phyloP scores from a whole-genome alignment of 139 green algal species.

The Astrephomene gubernaculifera region DNA sequence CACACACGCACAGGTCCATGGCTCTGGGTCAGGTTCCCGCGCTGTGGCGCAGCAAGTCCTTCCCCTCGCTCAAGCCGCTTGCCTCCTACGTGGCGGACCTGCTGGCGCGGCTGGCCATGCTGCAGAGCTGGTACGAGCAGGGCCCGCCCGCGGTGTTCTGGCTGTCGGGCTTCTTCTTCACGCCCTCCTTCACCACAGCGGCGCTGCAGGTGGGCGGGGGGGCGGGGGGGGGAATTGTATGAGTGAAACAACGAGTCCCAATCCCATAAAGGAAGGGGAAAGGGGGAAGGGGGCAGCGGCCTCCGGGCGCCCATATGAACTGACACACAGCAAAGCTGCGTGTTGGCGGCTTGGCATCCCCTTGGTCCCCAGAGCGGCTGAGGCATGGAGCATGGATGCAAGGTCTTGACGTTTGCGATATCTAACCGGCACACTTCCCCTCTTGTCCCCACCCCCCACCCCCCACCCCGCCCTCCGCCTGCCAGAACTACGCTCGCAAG shows the following conservation, averaged over 20 bases:
- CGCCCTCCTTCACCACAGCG: conserved; percentile 80
- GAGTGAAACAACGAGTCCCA: neutral
- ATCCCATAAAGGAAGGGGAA: neutral
- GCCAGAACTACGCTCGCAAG: conserved; percentile 66
- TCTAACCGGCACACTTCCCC: too few species aligned
- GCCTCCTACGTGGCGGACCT: conserved; percentile 77
- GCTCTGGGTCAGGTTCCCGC: conserved; percentile 66
- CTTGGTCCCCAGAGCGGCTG: too few species aligned
- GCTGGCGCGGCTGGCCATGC: conserved; percentile 68
- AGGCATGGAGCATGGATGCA: too few species aligned
- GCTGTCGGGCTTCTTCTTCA: conserved; percentile 91
- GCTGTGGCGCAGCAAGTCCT: conserved; percentile 75
- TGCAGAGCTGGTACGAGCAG: conserved; percentile 61
- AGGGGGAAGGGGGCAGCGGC: neutral
- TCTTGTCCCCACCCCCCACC: too few species aligned
- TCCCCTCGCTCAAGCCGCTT: conserved; percentile 81
- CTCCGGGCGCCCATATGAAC: too few species aligned
- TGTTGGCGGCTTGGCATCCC: too few species aligned
- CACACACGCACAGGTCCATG: too few species aligned
- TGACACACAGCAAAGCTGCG: too few species aligned
- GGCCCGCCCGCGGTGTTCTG: conserved; percentile 78
- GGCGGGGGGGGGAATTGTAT: neutral
- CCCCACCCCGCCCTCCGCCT: neutral
- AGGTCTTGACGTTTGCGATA: too few species aligned
- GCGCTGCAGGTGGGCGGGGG: conserved; percentile 56